Evolutionary conservation across 202 grass and related monocot genomes (phyloP), one percentile per base, ranked within the genome.

Genomic region (Eragrostis tef): DNA sequence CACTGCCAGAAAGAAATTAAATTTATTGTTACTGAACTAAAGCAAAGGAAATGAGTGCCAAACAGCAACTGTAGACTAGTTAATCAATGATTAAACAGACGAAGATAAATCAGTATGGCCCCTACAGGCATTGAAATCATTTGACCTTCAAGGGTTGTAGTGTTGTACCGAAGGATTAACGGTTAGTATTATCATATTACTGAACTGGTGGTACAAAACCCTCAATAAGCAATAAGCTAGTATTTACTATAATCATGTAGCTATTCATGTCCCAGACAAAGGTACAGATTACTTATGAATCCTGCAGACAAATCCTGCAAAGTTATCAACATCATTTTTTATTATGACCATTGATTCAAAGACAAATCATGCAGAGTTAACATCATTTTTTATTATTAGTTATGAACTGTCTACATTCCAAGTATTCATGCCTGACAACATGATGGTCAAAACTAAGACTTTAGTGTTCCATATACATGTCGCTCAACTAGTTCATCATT

Each of bases 1-100:
- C 69, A 76, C n/a, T 54, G 58, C 60, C 75, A 39, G 49, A 86
- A 86, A 27, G 79, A 86, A 86, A 71, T 48, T 9, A 39, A 39
- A 5, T 39, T 39, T 39, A 6, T 19, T 4, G 10, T 39, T 62
- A 11, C 45, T 27, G 17, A 15, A n/a, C 44, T 11, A 71, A 71
- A 22, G 16, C 29, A 43, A 2, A 2, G 47, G 31, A 66, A 48
- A 25, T 71, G 11, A 49, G 20, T 17, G 42, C 6, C n/a, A 43
- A 21, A 76, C 39, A 24, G 56, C 74, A 80, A 61, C 16, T 7
- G 10, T 53, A 57, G 5, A 47, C 3, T 58, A 64, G 13, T 67
- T 8, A 31, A 67, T 29, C 3, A 48, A 13, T 66, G 3, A 72
- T 78, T 69, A 67, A 64, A 68, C 1, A 20, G 22, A 43, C 27